Evolutionary conservation across 83 land plant genomes (phyloP).

Genomic region (Picea engelmannii): DNA sequence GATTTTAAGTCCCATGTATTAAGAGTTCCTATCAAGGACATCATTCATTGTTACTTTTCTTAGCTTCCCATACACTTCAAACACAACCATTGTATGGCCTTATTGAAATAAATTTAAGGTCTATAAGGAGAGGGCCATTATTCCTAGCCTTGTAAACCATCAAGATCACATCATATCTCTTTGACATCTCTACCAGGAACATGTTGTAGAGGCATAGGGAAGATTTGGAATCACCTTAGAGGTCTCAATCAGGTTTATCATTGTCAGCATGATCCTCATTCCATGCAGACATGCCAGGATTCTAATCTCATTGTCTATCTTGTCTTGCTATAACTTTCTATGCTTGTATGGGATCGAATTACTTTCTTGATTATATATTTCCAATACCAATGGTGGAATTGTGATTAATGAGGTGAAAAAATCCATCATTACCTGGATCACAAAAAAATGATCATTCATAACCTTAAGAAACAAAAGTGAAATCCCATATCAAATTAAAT

Average conservation of each 20-base stretch:
- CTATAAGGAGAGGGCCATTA: conserved; percentile 64
- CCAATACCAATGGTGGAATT: no score
- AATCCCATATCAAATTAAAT: no score
- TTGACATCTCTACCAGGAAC: conserved; percentile 72
- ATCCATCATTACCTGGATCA: no score
- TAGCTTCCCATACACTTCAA: conserved; percentile 44
- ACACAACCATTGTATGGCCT: conserved; percentile 36
- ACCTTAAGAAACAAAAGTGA: no score
- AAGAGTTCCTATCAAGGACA: no score
- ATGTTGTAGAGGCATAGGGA: conserved; percentile 64
- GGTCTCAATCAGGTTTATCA: conserved; percentile 69
- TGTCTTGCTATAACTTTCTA: no score
- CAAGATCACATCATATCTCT: conserved; percentile 58
- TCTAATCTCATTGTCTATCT: conserved; percentile 5
- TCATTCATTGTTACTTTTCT: conserved; percentile 24
- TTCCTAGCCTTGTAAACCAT: conserved; percentile 69
- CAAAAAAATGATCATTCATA: no score
- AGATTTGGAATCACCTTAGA: conserved; percentile 37
- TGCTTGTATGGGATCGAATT: no score
- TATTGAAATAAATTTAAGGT: conserved; percentile 13
- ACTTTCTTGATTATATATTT: no score
- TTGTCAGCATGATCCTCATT: conserved; percentile 55
- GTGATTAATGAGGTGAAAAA: no score
- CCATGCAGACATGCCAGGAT: conserved; percentile 68
- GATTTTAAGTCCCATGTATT: no score